phyloP scores from a whole-genome alignment of 805 yeast species.

The Candida gorgasii region DNA sequence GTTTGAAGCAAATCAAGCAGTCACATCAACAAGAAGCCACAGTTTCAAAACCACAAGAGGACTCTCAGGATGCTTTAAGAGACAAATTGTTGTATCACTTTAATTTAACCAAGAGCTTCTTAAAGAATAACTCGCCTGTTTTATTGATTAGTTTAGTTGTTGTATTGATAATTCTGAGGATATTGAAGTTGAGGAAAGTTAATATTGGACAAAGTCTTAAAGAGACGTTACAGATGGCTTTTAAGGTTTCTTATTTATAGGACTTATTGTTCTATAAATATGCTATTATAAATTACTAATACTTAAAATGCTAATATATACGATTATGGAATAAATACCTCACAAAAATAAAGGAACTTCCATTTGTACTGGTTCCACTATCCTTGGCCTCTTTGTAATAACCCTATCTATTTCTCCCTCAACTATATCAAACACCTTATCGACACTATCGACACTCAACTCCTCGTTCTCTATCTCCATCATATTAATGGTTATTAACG shows the following conservation, averaged over 20 bases:
- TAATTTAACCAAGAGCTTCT: conserved; percentile 21
- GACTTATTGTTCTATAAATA: too few species aligned
- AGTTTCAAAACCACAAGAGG: conserved; percentile 4
- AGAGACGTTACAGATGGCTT: conserved; percentile 46
- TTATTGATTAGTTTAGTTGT: conserved; percentile 24
- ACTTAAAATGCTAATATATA: too few species aligned
- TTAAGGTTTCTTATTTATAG: conserved; percentile 41
- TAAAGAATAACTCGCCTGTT: conserved; percentile 30
- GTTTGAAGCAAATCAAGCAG: conserved; percentile 26
- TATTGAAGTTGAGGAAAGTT: conserved; percentile 25
- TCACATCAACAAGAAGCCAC: conserved; percentile 3
- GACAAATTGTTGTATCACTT: conserved; percentile 19
- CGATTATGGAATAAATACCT: background rate
- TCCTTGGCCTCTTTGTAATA: conserved; percentile 1
- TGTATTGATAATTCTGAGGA: conserved; percentile 21
- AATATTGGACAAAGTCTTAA: conserved; percentile 30
- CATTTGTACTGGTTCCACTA: background rate
- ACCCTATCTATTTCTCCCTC: background rate
- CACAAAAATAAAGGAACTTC: conserved; percentile 18
- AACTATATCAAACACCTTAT: conserved; percentile 11
- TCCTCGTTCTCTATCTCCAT: conserved; percentile 25
- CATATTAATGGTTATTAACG: conserved; percentile 42
- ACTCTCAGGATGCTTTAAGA: conserved; percentile 15
- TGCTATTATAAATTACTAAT: too few species aligned
- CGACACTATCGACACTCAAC: conserved; percentile 9